Evolutionary conservation across 2,329 filamentous ascomycete genomes (phyloP), one percentile per base, ranked within the genome.

Genomic region (Epichloe bromicola): DNA sequence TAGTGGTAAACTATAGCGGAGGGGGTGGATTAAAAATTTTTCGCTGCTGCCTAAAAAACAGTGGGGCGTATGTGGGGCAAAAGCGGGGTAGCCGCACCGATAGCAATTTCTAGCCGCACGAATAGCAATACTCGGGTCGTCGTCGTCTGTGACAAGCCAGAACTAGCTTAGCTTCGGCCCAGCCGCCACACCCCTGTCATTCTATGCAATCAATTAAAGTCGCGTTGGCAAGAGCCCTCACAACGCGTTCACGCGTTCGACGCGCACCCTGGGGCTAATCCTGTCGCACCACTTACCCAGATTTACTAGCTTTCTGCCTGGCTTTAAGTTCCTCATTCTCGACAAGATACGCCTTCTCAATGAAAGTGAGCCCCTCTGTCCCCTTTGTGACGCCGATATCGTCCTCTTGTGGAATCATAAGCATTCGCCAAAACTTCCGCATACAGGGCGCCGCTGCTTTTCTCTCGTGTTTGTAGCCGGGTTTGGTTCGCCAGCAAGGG

Each of bases 171-270:
- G 26, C 26, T 30, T 30, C 8, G 26, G 26, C 26, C 26, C 26
- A 30, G 26, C 26, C 26, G 8, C 26, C 38, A 40, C 7, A 37
- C 43, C 45, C 47, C 33, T 26, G 45, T 38, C 50, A 23, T 43
- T 23, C 50, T 30, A 62, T 65, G 66, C 65, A 69, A 58, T 67
- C 66, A 69, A 68, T 70, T 66, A 65, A 69, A 65, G 58, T 60
- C 64, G 62, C 56, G 65, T 62, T 53, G 42, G 52, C 52, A 20
- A 43, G 55, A 30, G 48, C 54, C 61, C 61, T 60, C 59, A 56
- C 57, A 63, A 60, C 65, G 64, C 65, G 65, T 54, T 40, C n/a
- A 23, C 48, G 40, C 48, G 48, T 44, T 30, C 34, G 42, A 30
- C 42, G n/a, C 4, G 17, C 6, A 42, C 17, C 40, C 40, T 23